Conservation (phyloP, 1,284 basidiomycete genomes). For the Pseudozyma hubeiensis region DNA sequence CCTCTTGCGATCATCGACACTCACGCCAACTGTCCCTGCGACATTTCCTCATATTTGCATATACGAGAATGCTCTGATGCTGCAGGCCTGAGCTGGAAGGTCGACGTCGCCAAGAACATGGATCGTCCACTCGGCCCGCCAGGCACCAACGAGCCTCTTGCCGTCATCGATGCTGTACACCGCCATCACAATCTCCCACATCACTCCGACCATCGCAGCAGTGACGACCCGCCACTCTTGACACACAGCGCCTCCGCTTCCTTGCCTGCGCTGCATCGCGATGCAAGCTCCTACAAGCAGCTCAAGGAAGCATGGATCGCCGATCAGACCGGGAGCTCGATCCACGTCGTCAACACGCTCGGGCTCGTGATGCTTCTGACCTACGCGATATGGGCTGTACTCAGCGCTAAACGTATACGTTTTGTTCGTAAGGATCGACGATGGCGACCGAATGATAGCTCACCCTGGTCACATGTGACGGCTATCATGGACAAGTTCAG, state of each 20-base stretch:
- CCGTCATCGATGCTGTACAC: slow-evolving; percentile 23
- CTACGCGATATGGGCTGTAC: slow-evolving; percentile 46
- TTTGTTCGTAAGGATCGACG: slow-evolving; percentile 14
- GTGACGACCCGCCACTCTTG: slow-evolving; percentile 7
- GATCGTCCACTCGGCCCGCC: slow-evolving; percentile 12
- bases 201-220: background rate
- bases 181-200: slow-evolving; percentile 22
- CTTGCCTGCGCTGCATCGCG: background rate
- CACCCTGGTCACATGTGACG: background rate
- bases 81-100: background rate
- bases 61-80: background rate
- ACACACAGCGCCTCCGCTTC: background rate
- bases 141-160: slow-evolving; percentile 22
- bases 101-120: slow-evolving; percentile 8
- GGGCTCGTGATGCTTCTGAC: slow-evolving; percentile 80
- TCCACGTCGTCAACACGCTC: slow-evolving; percentile 80
- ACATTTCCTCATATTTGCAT: background rate
- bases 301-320: slow-evolving; percentile 90
- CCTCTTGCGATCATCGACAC: background rate
- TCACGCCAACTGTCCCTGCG: background rate
- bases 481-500: slow-evolving; percentile 5
- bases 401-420: slow-evolving; percentile 24
- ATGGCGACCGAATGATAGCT: background rate
- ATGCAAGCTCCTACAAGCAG: slow-evolving; percentile 75
- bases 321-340: slow-evolving; percentile 80